Conservation (phyloP, 2,329 filamentous ascomycete genomes). For the Monosporascus sp. region DNA sequence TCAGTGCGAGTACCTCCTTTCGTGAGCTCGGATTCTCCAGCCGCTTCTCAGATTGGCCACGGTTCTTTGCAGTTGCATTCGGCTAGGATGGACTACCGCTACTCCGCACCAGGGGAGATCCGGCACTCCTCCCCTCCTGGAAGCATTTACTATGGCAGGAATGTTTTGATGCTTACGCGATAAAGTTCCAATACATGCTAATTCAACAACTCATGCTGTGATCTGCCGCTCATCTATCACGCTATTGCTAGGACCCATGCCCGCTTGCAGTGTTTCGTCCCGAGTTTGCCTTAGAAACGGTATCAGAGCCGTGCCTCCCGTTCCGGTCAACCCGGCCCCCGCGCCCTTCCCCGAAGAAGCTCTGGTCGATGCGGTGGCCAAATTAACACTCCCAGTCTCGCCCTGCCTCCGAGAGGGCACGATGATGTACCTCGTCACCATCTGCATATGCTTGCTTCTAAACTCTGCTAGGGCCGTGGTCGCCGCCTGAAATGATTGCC, state of each 20-base stretch:
- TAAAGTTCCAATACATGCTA: background rate
- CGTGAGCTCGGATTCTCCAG: too few relatives aligned
- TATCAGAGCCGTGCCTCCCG: conserved; percentile 80
- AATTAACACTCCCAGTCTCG: conserved; percentile 29
- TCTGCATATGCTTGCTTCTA: conserved; percentile 80
- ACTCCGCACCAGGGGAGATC: too few relatives aligned
- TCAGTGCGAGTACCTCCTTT: too few relatives aligned
- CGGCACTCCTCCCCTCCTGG: too few relatives aligned
- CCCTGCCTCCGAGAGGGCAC: conserved; percentile 55
- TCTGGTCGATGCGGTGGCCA: conserved; percentile 40
- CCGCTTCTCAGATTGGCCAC: too few relatives aligned
- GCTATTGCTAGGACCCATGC: background rate
- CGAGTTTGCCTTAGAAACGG: conserved; percentile 85
- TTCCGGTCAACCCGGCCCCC: conserved; percentile 64
- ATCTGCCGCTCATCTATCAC: background rate
- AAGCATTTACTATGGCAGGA: too few relatives aligned
- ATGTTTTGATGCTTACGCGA: too few relatives aligned
- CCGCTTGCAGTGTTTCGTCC: conserved; percentile 62
- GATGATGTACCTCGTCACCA: conserved; percentile 88
- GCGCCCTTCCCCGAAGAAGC: conserved; percentile 8
- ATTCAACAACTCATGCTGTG: background rate
- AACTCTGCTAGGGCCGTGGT: conserved; percentile 70
- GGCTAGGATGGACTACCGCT: too few relatives aligned
- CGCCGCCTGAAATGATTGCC: conserved; percentile 60
- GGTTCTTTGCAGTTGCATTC: too few relatives aligned